Base-by-base conservation (phyloP, 352 stramenopile genomes). In the Phytophthora tentaculata region DNA sequence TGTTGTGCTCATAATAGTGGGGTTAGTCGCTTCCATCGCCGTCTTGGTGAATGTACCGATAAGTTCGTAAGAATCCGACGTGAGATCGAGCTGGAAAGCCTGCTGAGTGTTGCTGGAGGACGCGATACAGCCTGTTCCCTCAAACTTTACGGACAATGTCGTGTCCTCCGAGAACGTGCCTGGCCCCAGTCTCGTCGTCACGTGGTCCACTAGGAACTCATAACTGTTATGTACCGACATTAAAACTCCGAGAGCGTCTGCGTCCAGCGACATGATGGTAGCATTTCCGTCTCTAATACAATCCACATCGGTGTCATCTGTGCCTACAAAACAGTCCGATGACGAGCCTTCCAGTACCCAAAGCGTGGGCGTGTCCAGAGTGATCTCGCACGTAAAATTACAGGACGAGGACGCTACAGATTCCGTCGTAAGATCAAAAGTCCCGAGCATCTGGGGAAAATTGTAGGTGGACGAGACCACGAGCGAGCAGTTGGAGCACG, bases 401-500 rank as follows among this genome's bases (percentile, higher is more conserved):
- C 86, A 95, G 9, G 54, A 45, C 5, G 48, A 51, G 8, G 65
- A 56, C 5, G 57, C 23, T 16, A 95, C 64, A 8, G 74, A 86
- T 20, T 58, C 51, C 7, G 69, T 32, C 10, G 83, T 80, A 5
- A 95, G 60, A 59, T 86, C 78, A 58, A 88, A 90, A n/a, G 80
- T 79, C 29, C 75, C 58, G 37, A 95, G 76, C 72, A 93, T 80
- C 50, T 77, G 72, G 3, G 86, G 86, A 51, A 95, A 95, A 64
- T 93, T 87, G 71, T 87, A 95, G 9, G 28, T 69, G 48, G 83
- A 90, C 35, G 63, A 47, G 8, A 80, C 67, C 29, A 86, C 69
- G 51, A 91, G 73, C 48, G 81, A 82, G 63, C 86, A 95, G 67
- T 91, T 81, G 29, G 60, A 59, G 48, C 86, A 95, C 58, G 84